A percentile compares a stretch with the other conserved stretches of the same genome.
Evolutionary conservation across 441 rosid genomes (phyloP).

Genomic region (Bocquillonia castaneifolia): DNA sequence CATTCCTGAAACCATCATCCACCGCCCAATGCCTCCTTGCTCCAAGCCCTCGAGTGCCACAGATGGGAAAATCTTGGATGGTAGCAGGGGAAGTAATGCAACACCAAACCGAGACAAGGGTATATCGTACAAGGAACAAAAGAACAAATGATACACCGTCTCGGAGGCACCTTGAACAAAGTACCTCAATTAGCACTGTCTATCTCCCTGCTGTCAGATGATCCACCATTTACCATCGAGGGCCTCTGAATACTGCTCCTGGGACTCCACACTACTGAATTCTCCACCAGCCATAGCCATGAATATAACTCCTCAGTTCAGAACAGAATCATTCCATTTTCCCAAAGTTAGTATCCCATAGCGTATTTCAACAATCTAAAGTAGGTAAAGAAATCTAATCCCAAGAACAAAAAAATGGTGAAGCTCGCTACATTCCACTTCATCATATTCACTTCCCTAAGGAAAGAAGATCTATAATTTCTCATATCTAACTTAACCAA

Average conservation of each 20-base stretch:
- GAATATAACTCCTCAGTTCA: conserved; percentile 25
- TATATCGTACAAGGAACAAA: conserved; percentile 32
- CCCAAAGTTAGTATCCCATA: conserved; percentile 18
- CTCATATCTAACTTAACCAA: conserved; percentile 6
- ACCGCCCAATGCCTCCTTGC: conserved; percentile 31
- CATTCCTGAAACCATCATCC: conserved; percentile 32
- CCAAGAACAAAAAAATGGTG: not conserved
- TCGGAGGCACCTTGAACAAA: conserved; percentile 50
- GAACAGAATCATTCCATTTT: conserved; percentile 23
- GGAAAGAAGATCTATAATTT: conserved; percentile 2
- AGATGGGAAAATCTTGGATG: conserved; percentile 28
- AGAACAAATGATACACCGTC: conserved; percentile 45
- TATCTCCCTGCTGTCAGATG: conserved; percentile 57
- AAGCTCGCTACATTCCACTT: conserved; percentile 1
- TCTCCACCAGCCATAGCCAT: conserved; percentile 31
- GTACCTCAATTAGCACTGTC: conserved; percentile 40
- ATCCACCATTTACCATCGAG: conserved; percentile 41
- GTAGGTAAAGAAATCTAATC: conserved; percentile 7
- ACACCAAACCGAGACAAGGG: conserved; percentile 53
- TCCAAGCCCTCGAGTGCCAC: conserved; percentile 42
- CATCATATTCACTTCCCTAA: conserved; percentile 3
- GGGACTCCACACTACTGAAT: conserved; percentile 32
- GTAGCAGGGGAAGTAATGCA: conserved; percentile 35
- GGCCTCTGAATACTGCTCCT: conserved; percentile 35
- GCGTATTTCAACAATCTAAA: conserved; percentile 18